These are phyloP conservation scores for Rhizopus microsporus DNA, from an alignment of 371 early-diverging fungal genomes.

Conservation along the genomic window DNA sequence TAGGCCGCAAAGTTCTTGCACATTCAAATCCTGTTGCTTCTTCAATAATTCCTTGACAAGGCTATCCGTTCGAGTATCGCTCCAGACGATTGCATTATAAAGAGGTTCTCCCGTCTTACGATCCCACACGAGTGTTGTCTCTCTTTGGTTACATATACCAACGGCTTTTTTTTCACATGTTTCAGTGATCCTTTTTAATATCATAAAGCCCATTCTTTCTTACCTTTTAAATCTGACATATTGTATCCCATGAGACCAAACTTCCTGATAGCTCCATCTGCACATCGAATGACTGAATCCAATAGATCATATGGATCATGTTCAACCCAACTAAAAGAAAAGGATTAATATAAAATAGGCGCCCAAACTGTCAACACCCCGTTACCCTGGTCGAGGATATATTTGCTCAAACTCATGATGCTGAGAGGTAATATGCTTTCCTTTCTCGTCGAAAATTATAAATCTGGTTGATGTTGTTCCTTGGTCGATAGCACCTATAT, in stretches of 20 bases:
- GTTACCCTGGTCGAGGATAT: slow-evolving; percentile 81
- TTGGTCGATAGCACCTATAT: slow-evolving; percentile 93
- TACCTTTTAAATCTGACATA: slow-evolving; percentile 67
- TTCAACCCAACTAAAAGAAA: slow-evolving; percentile 79
- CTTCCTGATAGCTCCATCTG: slow-evolving; percentile 68
- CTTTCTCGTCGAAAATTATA: slow-evolving; percentile 86
- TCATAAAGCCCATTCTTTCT: background rate
- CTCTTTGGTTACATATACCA: slow-evolving; percentile 96
- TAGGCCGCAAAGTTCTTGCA: slow-evolving; percentile 77
- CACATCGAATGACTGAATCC: slow-evolving; percentile 70
- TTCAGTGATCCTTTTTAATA: background rate
- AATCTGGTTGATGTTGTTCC: slow-evolving; percentile 94
- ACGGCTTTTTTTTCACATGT: slow-evolving; percentile 51
- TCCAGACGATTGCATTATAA: slow-evolving; percentile 93
- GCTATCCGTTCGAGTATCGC: slow-evolving; percentile 83
- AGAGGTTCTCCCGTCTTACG: slow-evolving; percentile 78
- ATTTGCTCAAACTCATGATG: slow-evolving; percentile 85
- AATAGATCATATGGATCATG: slow-evolving; percentile 85
- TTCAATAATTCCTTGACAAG: slow-evolving; percentile 67
- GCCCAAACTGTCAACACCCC: background rate
- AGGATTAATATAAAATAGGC: too few species aligned
- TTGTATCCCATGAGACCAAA: slow-evolving; percentile 67
- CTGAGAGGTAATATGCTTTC: slow-evolving; percentile 73
- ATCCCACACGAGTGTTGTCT: slow-evolving; percentile 92
- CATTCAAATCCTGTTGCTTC: slow-evolving; percentile 43